phyloP scores from a whole-genome alignment of 805 yeast species.

The Metschnikowia orientalis region DNA sequence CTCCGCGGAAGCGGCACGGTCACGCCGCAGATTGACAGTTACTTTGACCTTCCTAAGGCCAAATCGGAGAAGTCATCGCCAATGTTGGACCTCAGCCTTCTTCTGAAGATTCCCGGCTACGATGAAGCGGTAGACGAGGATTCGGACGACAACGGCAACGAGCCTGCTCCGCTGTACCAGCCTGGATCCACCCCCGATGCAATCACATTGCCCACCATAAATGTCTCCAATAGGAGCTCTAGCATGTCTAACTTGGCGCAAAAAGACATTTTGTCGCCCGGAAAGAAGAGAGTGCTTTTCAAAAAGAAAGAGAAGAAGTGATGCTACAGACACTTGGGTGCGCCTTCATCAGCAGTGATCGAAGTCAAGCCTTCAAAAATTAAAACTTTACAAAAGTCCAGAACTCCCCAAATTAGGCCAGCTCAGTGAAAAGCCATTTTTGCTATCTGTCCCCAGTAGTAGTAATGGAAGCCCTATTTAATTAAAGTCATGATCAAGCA shows the following conservation, averaged over 20 bases:
- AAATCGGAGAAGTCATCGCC: constrained; percentile 13
- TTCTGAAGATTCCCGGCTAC: constrained; percentile 36
- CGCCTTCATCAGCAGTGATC: no score
- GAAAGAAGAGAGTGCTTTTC: constrained; percentile 9
- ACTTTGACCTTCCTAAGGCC: constrained; percentile 28
- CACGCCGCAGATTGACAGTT: constrained; percentile 21
- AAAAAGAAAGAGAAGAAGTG: constrained; percentile 10
- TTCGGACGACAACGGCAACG: constrained; percentile 21
- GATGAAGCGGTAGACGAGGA: constrained; percentile 38
- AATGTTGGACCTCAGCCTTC: constrained; percentile 22
- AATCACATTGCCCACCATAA: background rate
- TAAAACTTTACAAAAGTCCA: no score
- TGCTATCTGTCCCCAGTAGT: no score
- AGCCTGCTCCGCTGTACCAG: constrained; percentile 21
- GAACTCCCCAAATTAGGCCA: no score
- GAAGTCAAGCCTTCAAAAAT: no score
- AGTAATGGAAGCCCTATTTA: background rate
- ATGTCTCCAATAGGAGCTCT: constrained; percentile 9
- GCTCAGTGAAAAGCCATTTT: no score
- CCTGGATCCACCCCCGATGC: background rate
- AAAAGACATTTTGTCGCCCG: constrained; percentile 6
- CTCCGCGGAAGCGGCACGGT: constrained; percentile 21
- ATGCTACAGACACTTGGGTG: background rate
- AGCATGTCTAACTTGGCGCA: constrained; percentile 12
- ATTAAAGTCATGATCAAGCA: background rate